A percentile compares a stretch with the other conserved stretches of the same genome.
Conservation (phyloP, 1,284 basidiomycete genomes). For the Cutaneotrichosporon dermatis region DNA sequence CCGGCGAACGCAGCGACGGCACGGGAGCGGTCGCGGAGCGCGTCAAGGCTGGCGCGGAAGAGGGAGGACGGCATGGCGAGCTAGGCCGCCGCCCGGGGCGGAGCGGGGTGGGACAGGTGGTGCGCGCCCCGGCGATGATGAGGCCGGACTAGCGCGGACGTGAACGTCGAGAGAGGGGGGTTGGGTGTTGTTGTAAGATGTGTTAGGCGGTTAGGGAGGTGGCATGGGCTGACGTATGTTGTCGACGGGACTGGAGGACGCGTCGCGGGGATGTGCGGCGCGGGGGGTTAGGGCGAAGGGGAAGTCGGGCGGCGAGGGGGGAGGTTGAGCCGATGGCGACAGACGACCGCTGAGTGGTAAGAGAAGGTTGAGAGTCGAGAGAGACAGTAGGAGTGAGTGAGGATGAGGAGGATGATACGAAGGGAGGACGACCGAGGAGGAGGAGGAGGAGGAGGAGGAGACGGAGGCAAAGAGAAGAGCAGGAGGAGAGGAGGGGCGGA, state of each 20-base stretch:
- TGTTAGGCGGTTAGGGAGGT: not conserved
- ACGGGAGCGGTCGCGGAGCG: slow-evolving; percentile 20
- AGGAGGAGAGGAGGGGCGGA: not conserved
- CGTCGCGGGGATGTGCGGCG: not conserved
- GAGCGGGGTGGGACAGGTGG: not conserved
- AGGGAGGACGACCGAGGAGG: not conserved
- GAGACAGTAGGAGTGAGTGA: no score
- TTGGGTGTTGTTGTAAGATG: no score
- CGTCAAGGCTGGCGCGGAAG: slow-evolving; percentile 17
- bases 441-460: not conserved
- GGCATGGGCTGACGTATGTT: not conserved
- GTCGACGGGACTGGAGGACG: not conserved
- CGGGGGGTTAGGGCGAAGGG: no score
- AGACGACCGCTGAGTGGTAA: no score
- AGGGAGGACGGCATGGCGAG: slow-evolving; percentile 21
- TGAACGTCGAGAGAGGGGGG: no score
- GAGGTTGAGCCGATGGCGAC: no score
- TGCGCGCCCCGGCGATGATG: slow-evolving; percentile 1
- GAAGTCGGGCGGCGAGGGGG: no score
- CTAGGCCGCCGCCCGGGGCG: slow-evolving; percentile 4
- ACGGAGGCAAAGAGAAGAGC: not conserved
- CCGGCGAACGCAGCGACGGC: slow-evolving; percentile 20
- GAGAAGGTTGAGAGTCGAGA: no score
- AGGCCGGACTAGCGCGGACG: not conserved
- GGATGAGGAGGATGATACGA: no score